These are phyloP conservation scores for Hanseniaspora vineae DNA, from an alignment of 805 yeast species.

Conservation along the genomic window DNA sequence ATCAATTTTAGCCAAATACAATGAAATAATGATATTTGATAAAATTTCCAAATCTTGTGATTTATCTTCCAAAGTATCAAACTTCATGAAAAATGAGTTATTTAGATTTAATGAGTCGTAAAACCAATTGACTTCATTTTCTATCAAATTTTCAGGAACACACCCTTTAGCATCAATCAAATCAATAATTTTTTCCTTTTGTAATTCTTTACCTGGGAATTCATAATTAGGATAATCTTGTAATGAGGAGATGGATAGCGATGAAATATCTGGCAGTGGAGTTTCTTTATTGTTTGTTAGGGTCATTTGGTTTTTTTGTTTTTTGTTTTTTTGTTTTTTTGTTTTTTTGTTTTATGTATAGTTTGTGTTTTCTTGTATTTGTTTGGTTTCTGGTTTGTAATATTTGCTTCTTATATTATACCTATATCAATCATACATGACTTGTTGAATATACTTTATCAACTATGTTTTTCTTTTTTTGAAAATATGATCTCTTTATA, in stretches of 20 bases:
- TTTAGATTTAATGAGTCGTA: constrained; percentile 81
- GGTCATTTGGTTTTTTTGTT: too few species aligned
- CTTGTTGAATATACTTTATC: too few species aligned
- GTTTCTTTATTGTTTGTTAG: neutral
- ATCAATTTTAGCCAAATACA: constrained; percentile 86
- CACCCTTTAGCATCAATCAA: constrained; percentile 72
- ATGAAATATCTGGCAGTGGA: constrained; percentile 25
- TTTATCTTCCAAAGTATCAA: neutral
- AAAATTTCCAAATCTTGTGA: constrained; percentile 63
- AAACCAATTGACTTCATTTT: constrained; percentile 80
- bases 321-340: too few species aligned
- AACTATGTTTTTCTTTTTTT: too few species aligned
- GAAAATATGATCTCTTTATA: too few species aligned
- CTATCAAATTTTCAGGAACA: constrained; percentile 78
- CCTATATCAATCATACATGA: too few species aligned
- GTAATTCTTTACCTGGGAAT: constrained; percentile 70
- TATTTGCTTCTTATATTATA: neutral
- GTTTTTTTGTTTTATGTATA: too few species aligned
- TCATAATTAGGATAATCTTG: constrained; percentile 64
- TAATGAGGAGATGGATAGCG: constrained; percentile 30
- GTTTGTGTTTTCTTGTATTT: neutral
- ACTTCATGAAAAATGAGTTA: constrained; percentile 22
- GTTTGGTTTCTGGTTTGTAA: neutral
- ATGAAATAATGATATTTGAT: constrained; percentile 72
- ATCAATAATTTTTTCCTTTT: constrained; percentile 72